Conservation (phyloP, 257 asterid species). For the Prunella vulgaris region DNA sequence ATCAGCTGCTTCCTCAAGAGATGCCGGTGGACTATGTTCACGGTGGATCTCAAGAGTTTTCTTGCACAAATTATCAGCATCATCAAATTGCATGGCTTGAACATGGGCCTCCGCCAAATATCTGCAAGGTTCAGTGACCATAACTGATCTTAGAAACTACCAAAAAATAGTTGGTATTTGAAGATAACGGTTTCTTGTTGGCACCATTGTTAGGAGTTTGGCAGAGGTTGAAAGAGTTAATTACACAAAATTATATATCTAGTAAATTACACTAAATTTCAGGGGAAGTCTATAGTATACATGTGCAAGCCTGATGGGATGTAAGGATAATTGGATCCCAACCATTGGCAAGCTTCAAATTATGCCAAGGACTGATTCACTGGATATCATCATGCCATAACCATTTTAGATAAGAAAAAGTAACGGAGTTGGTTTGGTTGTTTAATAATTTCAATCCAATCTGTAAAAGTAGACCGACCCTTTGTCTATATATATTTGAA, state of each 20-base stretch:
- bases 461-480: not conserved
- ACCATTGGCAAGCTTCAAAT: not conserved
- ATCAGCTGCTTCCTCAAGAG: conserved; percentile 99
- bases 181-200: not conserved
- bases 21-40: conserved; percentile 96
- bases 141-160: conserved; percentile 6
- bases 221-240: not conserved
- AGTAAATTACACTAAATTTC: not conserved
- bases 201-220: not conserved
- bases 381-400: not conserved
- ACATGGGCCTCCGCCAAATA: conserved; percentile 98
- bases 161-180: not conserved
- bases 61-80: conserved; percentile 79
- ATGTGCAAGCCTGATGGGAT: not conserved
- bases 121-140: conserved; percentile 35
- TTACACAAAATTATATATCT: not conserved
- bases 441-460: not conserved
- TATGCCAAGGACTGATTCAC: not conserved
- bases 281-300: not conserved
- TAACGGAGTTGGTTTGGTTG: not conserved
- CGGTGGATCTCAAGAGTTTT: conserved; percentile 96
- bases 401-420: not conserved
- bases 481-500: not conserved
- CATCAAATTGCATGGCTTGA: conserved; percentile 96
- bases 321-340: not conserved